Conservation (phyloP, 352 stramenopile genomes). For the Hyaloperonospora brassicae region DNA sequence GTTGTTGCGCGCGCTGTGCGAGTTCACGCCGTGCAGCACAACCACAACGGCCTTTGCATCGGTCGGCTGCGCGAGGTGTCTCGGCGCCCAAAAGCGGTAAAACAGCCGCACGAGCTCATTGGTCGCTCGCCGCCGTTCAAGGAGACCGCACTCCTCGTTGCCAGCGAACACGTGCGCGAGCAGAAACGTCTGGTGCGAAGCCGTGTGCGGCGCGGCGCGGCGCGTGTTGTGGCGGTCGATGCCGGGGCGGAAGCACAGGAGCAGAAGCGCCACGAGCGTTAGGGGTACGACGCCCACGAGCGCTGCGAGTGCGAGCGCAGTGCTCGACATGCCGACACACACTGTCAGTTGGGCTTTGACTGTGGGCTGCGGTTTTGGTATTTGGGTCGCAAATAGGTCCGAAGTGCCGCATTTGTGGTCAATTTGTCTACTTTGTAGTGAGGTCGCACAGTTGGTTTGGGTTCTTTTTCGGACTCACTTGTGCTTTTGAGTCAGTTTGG, state of each 20-base stretch:
- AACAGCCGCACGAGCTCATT: conserved; percentile 45
- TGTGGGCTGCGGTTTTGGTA: too few species aligned
- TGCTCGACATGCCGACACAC: too few species aligned
- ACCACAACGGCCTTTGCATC: conserved; percentile 52
- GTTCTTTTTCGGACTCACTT: too few species aligned
- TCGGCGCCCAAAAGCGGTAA: conserved; percentile 65
- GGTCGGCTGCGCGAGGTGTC: conserved; percentile 22
- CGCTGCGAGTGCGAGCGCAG: conserved; percentile 10
- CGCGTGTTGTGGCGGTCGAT: conserved; percentile 45
- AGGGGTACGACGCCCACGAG: conserved; percentile 17
- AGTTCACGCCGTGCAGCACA: conserved; percentile 70
- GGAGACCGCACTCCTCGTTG: conserved; percentile 42
- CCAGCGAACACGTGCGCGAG: conserved; percentile 34
- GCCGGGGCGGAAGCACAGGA: conserved; percentile 52
- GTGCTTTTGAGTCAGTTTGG: too few species aligned
- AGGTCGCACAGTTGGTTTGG: too few species aligned
- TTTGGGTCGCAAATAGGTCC: too few species aligned
- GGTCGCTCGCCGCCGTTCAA: conserved; percentile 33
- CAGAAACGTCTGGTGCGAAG: conserved; percentile 49
- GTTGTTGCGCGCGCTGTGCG: conserved; percentile 71
- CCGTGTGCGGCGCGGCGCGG: conserved; percentile 28
- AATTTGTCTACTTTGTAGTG: too few species aligned
- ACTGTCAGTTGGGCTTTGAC: too few species aligned
- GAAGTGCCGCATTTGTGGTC: too few species aligned
- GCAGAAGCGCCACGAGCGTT: conserved; percentile 18